phyloP scores from a whole-genome alignment of 768 basidiomycete genomes.

The Guyanaporus albipodus region DNA sequence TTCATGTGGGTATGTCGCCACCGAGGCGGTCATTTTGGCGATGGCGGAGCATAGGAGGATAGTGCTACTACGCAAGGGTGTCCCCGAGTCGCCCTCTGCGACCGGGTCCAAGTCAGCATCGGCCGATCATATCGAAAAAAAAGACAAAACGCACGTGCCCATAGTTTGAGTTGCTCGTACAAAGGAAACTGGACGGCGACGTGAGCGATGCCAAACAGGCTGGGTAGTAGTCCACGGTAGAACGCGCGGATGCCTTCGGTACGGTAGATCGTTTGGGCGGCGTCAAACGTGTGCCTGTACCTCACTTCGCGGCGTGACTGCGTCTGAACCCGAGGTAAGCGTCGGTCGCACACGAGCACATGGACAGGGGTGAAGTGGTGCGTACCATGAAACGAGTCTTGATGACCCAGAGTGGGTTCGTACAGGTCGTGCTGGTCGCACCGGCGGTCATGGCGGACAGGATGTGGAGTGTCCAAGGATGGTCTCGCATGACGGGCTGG shows the following conservation, averaged over 20 bases:
- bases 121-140: background rate
- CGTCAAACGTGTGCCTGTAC: slow-evolving; percentile 89
- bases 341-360: too few species aligned
- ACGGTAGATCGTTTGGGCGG: slow-evolving; percentile 84
- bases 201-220: slow-evolving; percentile 86
- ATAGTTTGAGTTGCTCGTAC: slow-evolving; percentile 87
- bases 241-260: slow-evolving; percentile 85
- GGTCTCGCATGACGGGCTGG: slow-evolving; percentile 74
- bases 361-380: too few species aligned
- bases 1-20: slow-evolving; percentile 97
- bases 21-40: slow-evolving; percentile 93
- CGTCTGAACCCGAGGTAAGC: too few species aligned
- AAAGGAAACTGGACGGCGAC: slow-evolving; percentile 98
- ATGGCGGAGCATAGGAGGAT: slow-evolving; percentile 90
- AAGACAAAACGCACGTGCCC: slow-evolving; percentile 63
- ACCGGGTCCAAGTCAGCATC: background rate
- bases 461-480: slow-evolving; percentile 86
- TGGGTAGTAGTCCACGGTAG: slow-evolving; percentile 93
- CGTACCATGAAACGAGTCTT: slow-evolving; percentile 98
- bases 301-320: slow-evolving; percentile 74
- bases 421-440: slow-evolving; percentile 86
- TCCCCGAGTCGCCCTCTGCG: slow-evolving; percentile 29
- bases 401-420: slow-evolving; percentile 98
- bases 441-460: slow-evolving; percentile 95
- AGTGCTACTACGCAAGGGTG: slow-evolving; percentile 35